phyloP scores from a whole-genome alignment of 2,329 filamentous ascomycete genomes.

The Colletotrichum viniferum region DNA sequence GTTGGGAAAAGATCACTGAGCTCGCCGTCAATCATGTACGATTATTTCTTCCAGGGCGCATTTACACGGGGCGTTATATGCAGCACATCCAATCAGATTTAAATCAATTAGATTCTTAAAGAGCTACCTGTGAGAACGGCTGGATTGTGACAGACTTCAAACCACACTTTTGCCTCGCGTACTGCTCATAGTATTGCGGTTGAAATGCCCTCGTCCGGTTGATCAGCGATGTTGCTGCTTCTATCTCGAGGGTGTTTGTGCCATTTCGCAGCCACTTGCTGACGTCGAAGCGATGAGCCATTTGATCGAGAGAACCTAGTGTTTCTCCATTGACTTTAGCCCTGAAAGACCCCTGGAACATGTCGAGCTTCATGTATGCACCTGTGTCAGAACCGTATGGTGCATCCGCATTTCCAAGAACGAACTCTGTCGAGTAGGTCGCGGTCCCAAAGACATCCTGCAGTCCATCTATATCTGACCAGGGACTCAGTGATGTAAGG shows the following conservation, averaged over 20 bases:
- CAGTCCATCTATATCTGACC: not conserved
- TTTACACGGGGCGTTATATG: not conserved
- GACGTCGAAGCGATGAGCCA: not conserved
- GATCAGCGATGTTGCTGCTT: not conserved
- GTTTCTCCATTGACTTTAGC: not conserved
- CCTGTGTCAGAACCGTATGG: not conserved
- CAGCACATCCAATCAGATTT: not conserved
- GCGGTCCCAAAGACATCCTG: not conserved
- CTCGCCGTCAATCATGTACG: not conserved
- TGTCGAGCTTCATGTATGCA: not conserved
- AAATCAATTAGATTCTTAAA: not conserved
- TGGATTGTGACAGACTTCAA: not conserved
- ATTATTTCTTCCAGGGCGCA: not conserved
- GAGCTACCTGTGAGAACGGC: not conserved
- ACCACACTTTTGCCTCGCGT: not conserved
- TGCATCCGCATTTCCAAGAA: not conserved
- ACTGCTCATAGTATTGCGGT: not conserved
- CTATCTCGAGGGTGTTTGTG: not conserved
- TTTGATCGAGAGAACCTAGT: not conserved
- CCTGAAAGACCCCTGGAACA: not conserved
- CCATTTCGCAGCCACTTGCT: not conserved
- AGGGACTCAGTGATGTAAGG: not conserved
- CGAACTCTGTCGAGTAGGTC: not conserved
- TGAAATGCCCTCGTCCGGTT: not conserved
- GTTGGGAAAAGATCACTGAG: not conserved